These are phyloP conservation scores for Cutaneotrichosporon dermatis DNA, from an alignment of 1,284 basidiomycete genomes.

Conservation along the genomic window DNA sequence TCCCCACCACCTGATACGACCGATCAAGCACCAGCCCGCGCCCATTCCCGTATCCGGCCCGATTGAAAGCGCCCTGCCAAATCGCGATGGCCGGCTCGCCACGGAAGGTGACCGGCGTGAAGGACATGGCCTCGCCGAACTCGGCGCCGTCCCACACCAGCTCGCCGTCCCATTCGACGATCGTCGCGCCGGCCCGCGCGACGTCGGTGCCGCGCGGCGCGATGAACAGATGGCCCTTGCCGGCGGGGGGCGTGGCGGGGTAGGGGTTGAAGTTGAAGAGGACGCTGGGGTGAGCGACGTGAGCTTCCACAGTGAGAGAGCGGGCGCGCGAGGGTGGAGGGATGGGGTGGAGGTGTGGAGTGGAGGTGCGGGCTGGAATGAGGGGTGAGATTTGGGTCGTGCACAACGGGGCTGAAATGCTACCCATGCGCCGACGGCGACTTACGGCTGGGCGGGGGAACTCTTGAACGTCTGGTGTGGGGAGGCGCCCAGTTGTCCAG, in stretches of 20 bases:
- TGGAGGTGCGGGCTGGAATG: no score
- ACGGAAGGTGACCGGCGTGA: conserved; percentile 22
- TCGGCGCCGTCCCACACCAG: conserved; percentile 33
- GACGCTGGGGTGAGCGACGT: conserved; percentile 14
- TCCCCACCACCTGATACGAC: conserved; percentile 30
- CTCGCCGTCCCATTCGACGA: conserved; percentile 30
- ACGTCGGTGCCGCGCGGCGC: conserved; percentile 31
- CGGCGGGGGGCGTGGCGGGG: conserved; percentile 12
- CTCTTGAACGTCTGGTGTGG: conserved; percentile 27
- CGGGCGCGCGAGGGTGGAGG: no score
- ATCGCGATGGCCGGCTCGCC: conserved; percentile 26
- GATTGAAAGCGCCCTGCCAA: conserved; percentile 31
- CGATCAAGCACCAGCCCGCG: conserved; percentile 26
- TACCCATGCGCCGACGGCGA: neutral
- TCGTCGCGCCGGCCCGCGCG: conserved; percentile 17
- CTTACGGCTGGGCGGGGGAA: conserved; percentile 21
- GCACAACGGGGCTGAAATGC: no score
- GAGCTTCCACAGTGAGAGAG: no score
- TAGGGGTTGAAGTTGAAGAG: conserved; percentile 21
- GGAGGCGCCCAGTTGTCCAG: conserved; percentile 20
- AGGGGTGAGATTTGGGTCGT: no score
- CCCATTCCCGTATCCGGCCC: conserved; percentile 28
- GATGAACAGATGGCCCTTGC: conserved; percentile 24
- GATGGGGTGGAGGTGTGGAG: no score
- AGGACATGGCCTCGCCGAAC: conserved; percentile 32